Evolutionary conservation across 129 eudicot genomes (phyloP), one percentile per base, ranked within the genome.

Genomic region (Kitagawia praeruptora): DNA sequence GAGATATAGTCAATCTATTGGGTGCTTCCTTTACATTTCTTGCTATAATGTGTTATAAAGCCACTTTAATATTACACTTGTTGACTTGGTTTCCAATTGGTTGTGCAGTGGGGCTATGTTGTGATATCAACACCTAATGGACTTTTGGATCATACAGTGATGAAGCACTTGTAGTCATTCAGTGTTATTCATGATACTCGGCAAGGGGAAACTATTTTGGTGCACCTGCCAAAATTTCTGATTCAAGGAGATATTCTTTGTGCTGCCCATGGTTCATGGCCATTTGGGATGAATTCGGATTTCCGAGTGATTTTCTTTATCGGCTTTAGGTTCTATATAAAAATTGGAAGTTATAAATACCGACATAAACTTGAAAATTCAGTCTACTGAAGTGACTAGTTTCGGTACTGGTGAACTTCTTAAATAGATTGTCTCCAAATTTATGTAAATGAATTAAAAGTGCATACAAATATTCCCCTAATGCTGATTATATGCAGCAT

Each of bases 81-180:
- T 53, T 66, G 40, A 27, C 11, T 27, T 44, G 70, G 40, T 71
- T 75, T 54, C 44, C 75, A 11, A 28, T 76, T 56, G 31, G 66
- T 74, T 11, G 1, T 84, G 96, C 89, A 93, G 98, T 93, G 98
- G 98, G 98, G 98, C 70, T 91, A 93, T 77, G 97, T 93, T 84
- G 98, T 93, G 80, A 85, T 91, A 75, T 88, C 97, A 58, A 93
- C 98, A 37, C 98, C 97, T 9, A 93, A 89, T 86, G 97, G 98
- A 34, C 90, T 93, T 25, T 53, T 93, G 89, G 98, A 93, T 53
- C 48, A 13, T 38, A 39, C 40, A 64, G 40, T 66, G 27, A 34
- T 18, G 37, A 58, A 61, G 37, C 27, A 39, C 49, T 53, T 81
- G 10, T 64, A 19, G 37, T 63, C 48, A 18, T 42, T 74, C 41